Evolutionary conservation across 2,329 filamentous ascomycete species (phyloP), one percentile per base, ranked within the genome.

Genomic region (Aureobasidium lini): DNA sequence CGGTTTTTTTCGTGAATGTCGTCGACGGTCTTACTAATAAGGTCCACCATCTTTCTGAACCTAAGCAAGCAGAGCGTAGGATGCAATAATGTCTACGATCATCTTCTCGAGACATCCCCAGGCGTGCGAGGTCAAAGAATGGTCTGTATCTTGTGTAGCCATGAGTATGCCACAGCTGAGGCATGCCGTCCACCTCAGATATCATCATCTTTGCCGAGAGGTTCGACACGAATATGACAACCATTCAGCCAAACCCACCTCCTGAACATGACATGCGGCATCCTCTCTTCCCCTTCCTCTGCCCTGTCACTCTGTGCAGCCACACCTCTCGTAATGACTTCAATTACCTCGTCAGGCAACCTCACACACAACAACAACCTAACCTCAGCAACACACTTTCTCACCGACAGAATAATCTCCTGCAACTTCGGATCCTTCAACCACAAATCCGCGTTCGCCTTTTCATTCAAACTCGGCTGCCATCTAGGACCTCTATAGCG

Each of bases 401-500:
- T 57, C 52, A 63, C 62, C 3, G 28, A 39, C n/a, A 56, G 52
- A 11, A 63, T 49, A 9, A 63, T 49, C 48, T 63, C 62, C 7
- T 50, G 46, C 52, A 63, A 29, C 39, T 49, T 61, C 36, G 39
- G 37, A 39, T 63, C 62, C 29, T 56, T 59, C 40, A 63, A 49
- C 60, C 60, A 63, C 13, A 46, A n/a, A 44, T 54, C 42, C 6
- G 60, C 60, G 40, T 63, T 63, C n/a, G 56, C 49, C 49, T 62
- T 61, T 18, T 47, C 32, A 2, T 37, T 53, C n/a, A 61, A 34
- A 37, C 46, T 52, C 1, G 57, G 68, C 32, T 68, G 64, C 69
- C 70, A 73, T 40, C 66, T 65, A 23, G 64, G 69, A 54, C 68
- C 70, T 47, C 66, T 63, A 44, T 66, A 73, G 13, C 70, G 62